Evolutionary conservation across 768 basidiomycete species (phyloP).

Genomic region (Suillus sp.): DNA sequence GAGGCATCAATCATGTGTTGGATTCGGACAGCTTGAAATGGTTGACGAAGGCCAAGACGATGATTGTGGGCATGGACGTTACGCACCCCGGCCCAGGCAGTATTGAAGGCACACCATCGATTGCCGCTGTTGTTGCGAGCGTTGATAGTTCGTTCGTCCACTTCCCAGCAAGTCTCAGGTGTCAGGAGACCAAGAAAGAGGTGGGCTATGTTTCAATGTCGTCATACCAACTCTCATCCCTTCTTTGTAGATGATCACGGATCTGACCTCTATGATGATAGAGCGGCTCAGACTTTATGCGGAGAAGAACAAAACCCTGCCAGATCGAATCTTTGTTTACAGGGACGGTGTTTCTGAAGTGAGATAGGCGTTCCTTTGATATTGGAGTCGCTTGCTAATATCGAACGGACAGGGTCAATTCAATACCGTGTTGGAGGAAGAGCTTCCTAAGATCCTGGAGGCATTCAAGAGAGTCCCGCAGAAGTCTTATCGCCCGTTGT

Average conservation of each 20-base stretch:
- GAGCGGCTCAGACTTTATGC: slow-evolving; percentile 66
- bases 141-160: slow-evolving; percentile 70
- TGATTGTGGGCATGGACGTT: slow-evolving; percentile 86
- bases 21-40: slow-evolving; percentile 58
- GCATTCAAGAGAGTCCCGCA: slow-evolving; percentile 54
- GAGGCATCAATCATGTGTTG: slow-evolving; percentile 79
- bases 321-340: slow-evolving; percentile 70
- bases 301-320: slow-evolving; percentile 56
- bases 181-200: slow-evolving; percentile 50
- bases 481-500: slow-evolving; percentile 54
- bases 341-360: slow-evolving; percentile 86
- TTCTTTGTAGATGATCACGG: slow-evolving; percentile 65
- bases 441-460: slow-evolving; percentile 60
- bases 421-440: slow-evolving; percentile 55
- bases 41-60: slow-evolving; percentile 68
- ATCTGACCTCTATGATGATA: slow-evolving; percentile 65
- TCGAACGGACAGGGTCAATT: slow-evolving; percentile 64
- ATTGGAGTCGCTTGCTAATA: background rate
- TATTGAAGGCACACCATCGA: slow-evolving; percentile 72
- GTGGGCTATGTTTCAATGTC: slow-evolving; percentile 11
- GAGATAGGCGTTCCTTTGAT: slow-evolving; percentile 19
- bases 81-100: slow-evolving; percentile 77
- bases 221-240: background rate
- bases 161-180: slow-evolving; percentile 71
- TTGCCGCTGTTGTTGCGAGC: slow-evolving; percentile 82